These are phyloP conservation scores for Fimicolochytrium jonesii DNA, from an alignment of 192 early-diverging fungal genomes.

Conservation along the genomic window DNA sequence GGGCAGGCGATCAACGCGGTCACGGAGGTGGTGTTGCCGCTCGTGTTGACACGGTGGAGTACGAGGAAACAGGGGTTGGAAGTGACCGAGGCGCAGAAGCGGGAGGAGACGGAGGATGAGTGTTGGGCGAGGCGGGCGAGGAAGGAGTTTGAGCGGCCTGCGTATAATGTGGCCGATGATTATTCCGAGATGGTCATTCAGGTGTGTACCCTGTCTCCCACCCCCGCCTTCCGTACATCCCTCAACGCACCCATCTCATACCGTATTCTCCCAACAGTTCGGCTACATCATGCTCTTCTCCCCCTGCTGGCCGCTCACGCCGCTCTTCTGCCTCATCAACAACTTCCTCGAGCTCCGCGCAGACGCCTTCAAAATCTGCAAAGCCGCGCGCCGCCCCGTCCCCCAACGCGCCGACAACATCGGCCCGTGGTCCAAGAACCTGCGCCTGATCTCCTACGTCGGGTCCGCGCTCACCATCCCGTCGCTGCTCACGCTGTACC, in stretches of 20 bases:
- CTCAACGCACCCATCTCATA: no score
- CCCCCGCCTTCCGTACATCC: neutral
- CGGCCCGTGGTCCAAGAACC: conserved; percentile 70
- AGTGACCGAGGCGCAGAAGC: conserved; percentile 29
- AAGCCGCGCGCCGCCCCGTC: conserved; percentile 55
- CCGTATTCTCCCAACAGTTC: conserved; percentile 60
- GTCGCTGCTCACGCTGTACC: conserved; percentile 29
- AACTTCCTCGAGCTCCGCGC: conserved; percentile 89
- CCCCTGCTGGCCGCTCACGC: conserved; percentile 78
- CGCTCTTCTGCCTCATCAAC: conserved; percentile 77
- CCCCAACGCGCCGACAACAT: conserved; percentile 70
- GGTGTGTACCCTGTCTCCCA: no score
- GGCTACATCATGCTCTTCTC: conserved; percentile 84
- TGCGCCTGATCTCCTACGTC: conserved; percentile 30
- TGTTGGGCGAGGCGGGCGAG: conserved; percentile 50
- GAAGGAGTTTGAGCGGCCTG: conserved; percentile 60
- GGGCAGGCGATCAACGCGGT: conserved; percentile 74
- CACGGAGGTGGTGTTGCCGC: conserved; percentile 73
- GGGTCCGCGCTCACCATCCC: conserved; percentile 23
- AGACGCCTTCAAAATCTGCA: conserved; percentile 88
- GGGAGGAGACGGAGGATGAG: conserved; percentile 32
- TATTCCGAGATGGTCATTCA: conserved; percentile 92
- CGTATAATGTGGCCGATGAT: conserved; percentile 82
- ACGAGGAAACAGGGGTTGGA: conserved; percentile 12
- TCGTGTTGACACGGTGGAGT: conserved; percentile 35